Conservation (phyloP, 129 eudicot species). For the Flaveria brownii region DNA sequence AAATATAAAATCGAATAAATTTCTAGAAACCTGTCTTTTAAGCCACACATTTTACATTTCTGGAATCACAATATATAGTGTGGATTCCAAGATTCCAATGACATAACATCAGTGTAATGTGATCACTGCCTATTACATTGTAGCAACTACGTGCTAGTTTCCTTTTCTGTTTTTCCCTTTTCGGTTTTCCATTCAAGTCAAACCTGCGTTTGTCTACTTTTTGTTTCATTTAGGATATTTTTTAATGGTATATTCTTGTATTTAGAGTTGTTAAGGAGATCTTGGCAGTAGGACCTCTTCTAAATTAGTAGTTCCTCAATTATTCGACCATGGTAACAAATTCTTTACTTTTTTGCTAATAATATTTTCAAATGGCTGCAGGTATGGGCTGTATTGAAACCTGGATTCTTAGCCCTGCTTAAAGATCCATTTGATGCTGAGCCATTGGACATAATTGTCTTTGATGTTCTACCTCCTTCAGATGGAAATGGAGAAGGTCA, state of each 20-base stretch:
- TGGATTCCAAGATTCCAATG: neutral
- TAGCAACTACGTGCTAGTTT: constrained; percentile 16
- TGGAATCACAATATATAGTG: neutral
- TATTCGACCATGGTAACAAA: neutral
- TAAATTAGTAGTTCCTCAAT: neutral
- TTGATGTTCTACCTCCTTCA: constrained; percentile 90
- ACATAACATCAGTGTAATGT: constrained; percentile 1
- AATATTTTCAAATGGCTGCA: constrained; percentile 35
- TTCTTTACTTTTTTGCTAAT: neutral
- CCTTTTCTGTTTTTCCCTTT: neutral
- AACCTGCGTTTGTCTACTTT: neutral
- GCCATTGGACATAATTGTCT: constrained; percentile 89
- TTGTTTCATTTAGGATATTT: constrained; percentile 8
- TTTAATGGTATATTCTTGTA: neutral
- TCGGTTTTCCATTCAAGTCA: constrained; percentile 2
- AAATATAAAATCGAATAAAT: neutral
- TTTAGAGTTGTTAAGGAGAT: constrained; percentile 5
- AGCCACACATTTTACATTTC: neutral
- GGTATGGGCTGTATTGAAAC: constrained; percentile 99
- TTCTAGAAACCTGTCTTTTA: neutral
- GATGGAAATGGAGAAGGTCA: constrained; percentile 87
- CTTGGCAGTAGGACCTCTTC: constrained; percentile 11
- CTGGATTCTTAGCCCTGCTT: constrained; percentile 93
- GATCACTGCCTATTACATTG: constrained; percentile 11
- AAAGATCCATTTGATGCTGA: constrained; percentile 85